These are phyloP conservation scores for Botryotinia convoluta DNA, from an alignment of 2,329 filamentous ascomycete genomes.

Conservation along the genomic window DNA sequence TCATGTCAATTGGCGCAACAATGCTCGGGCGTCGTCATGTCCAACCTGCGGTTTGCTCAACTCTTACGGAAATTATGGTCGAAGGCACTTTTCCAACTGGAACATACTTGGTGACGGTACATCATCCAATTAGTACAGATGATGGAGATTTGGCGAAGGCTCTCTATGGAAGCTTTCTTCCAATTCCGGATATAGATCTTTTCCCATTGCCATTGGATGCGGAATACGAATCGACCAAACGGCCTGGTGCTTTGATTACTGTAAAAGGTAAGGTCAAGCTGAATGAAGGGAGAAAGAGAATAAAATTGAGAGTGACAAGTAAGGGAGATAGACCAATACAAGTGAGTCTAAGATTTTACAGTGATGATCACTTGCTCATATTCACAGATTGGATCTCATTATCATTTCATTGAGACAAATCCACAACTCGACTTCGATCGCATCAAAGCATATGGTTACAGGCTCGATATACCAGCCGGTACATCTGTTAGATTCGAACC, in stretches of 20 bases:
- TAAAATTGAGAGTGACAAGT: conserved; percentile 75
- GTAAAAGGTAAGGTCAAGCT: conserved; percentile 65
- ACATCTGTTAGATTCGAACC: conserved; percentile 94
- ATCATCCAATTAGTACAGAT: conserved; percentile 81
- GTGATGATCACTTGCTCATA: conserved; percentile 18
- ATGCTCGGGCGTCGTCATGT: conserved; percentile 95
- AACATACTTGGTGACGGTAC: conserved; percentile 91
- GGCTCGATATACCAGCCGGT: conserved; percentile 85
- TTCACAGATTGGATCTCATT: conserved; percentile 75
- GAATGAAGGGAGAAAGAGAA: conserved; percentile 71
- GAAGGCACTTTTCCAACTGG: conserved; percentile 90
- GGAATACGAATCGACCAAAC: conserved; percentile 64
- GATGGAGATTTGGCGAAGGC: conserved; percentile 85
- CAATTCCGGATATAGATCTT: conserved; percentile 64
- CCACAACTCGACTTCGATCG: conserved; percentile 87
- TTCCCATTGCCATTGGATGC: conserved; percentile 65
- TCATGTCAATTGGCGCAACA: conserved; percentile 86
- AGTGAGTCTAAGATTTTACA: conserved; percentile 45
- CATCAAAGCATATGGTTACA: conserved; percentile 74
- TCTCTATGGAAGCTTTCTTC: conserved; percentile 87
- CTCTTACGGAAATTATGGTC: conserved; percentile 82
- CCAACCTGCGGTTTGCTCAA: conserved; percentile 73
- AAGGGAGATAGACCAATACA: conserved; percentile 88
- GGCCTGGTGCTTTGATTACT: conserved; percentile 75
- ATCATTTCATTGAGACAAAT: conserved; percentile 96